These are phyloP conservation scores for Quercus dentata DNA, from an alignment of 306 rosid genomes.

Conservation along the genomic window DNA sequence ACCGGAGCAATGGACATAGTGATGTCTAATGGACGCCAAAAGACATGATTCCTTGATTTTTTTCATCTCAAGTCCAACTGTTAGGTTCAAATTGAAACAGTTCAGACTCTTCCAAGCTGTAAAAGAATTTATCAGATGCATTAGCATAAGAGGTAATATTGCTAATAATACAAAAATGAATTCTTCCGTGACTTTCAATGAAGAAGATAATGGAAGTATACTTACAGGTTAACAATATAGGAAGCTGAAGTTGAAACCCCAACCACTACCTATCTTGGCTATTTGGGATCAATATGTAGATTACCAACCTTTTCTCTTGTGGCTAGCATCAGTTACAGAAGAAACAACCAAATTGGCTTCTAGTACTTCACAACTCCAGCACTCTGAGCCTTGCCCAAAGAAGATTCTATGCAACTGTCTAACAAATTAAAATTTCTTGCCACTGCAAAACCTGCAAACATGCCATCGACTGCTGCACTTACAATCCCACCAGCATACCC, in stretches of 20 bases:
- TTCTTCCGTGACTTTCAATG: neutral
- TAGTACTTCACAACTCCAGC: constrained; percentile 71
- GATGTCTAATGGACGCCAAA: neutral
- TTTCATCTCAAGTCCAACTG: neutral
- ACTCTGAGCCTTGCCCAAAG: constrained; percentile 73
- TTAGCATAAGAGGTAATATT: neutral
- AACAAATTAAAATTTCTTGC: constrained; percentile 57
- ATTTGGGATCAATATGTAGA: neutral
- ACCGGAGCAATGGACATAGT: neutral
- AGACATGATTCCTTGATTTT: neutral
- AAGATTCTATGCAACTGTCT: constrained; percentile 56
- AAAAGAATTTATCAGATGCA: constrained; percentile 10
- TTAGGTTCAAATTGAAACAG: neutral
- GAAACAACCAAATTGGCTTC: constrained; percentile 9
- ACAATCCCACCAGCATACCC: constrained; percentile 98
- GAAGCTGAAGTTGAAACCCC: constrained; percentile 11
- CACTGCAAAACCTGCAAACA: constrained; percentile 85
- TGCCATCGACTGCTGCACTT: constrained; percentile 96
- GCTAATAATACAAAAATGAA: neutral
- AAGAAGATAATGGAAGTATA: neutral
- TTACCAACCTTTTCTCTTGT: constrained; percentile 8
- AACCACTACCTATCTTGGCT: constrained; percentile 18
- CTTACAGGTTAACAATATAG: neutral
- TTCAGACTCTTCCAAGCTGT: neutral
- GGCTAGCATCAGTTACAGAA: constrained; percentile 13